These are phyloP conservation scores for Marchantia polymorpha DNA, from an alignment of 225 moss, liverwort and hornwort species.

Conservation along the genomic window DNA sequence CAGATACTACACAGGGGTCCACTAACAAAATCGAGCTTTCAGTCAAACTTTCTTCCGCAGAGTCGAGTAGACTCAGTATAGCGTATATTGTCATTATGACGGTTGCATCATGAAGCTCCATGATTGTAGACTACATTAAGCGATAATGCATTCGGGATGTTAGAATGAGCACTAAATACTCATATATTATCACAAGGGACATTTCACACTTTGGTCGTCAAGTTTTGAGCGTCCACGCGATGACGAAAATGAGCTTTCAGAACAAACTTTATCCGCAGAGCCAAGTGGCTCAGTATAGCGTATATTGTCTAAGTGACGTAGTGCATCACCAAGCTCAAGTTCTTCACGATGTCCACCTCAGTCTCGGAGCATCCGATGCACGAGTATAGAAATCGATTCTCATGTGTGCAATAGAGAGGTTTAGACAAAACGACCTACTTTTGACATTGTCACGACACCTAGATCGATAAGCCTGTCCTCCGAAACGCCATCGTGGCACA, in stretches of 20 bases:
- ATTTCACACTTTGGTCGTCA: background rate
- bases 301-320: slow-evolving; percentile 4
- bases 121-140: background rate
- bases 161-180: background rate
- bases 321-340: slow-evolving; percentile 15
- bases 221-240: background rate
- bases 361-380: too few species aligned
- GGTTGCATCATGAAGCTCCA: background rate
- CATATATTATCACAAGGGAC: background rate
- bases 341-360: background rate
- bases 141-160: background rate
- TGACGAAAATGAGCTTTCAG: slow-evolving; percentile 2
- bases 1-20: too few species aligned
- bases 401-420: too few species aligned
- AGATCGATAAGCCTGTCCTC: too few species aligned
- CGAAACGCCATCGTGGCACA: too few species aligned
- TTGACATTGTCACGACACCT: too few species aligned
- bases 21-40: background rate
- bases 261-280: slow-evolving; percentile 5
- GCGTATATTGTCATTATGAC: slow-evolving; percentile 2
- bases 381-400: too few species aligned
- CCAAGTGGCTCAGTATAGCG: slow-evolving; percentile 15
- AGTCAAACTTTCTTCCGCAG: background rate
- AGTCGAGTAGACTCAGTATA: slow-evolving; percentile 1
- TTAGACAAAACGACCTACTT: too few species aligned